A percentile compares a stretch with the other conserved stretches of the same genome.
phyloP scores from a whole-genome alignment of 106 monocot species.

The Agapanthus africanus region DNA sequence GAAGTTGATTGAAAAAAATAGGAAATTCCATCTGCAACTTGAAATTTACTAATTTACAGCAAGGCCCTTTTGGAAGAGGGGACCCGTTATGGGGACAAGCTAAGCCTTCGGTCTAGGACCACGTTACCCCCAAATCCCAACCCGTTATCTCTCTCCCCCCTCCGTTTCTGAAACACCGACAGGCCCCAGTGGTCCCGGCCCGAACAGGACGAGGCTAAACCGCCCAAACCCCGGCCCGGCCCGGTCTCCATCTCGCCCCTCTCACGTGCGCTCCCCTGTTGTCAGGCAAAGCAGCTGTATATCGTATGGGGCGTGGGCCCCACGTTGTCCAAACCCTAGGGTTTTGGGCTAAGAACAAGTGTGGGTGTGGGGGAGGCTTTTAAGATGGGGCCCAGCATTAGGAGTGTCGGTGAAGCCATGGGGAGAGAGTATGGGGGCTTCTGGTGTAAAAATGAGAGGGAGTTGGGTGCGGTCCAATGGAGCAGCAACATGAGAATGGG shows the following conservation, averaged over 20 bases:
- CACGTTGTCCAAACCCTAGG: no score
- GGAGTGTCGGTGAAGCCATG: neutral
- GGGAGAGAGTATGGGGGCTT: neutral
- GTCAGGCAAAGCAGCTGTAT: neutral
- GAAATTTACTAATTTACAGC: no score
- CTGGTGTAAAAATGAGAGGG: no score
- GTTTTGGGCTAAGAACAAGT: no score
- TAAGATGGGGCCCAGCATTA: neutral
- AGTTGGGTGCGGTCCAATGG: neutral
- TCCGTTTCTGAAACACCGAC: constrained; percentile 3
- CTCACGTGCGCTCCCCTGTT: neutral
- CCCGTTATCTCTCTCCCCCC: no score
- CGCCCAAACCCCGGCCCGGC: neutral
- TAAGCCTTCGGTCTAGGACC: no score
- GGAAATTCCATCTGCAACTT: no score
- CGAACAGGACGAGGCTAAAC: constrained; percentile 4
- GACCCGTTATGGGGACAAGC: no score
- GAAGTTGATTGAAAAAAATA: no score
- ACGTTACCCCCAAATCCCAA: no score
- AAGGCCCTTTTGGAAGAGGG: no score
- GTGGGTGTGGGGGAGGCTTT: no score
- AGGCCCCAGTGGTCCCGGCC: constrained; percentile 2
- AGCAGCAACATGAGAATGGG: neutral
- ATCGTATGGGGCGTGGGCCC: neutral
- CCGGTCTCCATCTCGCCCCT: constrained; percentile 2